These are phyloP conservation scores for Rosa hybrid DNA, from an alignment of 331 rosid species.

Conservation along the genomic window DNA sequence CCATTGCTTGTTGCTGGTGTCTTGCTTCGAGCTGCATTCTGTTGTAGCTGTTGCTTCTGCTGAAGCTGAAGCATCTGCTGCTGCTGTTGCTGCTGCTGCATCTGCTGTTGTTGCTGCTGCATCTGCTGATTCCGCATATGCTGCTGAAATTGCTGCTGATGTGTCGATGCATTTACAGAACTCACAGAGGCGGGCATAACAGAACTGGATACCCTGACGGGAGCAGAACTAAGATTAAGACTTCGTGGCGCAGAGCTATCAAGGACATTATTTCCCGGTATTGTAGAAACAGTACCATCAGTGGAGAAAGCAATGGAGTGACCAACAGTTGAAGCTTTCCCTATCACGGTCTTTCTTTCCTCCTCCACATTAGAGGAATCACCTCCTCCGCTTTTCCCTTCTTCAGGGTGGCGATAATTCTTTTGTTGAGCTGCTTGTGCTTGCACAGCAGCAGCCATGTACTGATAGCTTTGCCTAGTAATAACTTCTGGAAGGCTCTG, in stretches of 20 bases:
- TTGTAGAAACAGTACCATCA: slow-evolving; percentile 47
- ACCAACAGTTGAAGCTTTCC: slow-evolving; percentile 55
- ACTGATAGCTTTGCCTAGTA: slow-evolving; percentile 45
- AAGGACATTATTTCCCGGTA: slow-evolving; percentile 57
- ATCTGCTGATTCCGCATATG: slow-evolving; percentile 38
- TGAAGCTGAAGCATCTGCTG: slow-evolving; percentile 63
- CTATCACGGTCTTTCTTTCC: slow-evolving; percentile 59
- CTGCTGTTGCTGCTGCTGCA: slow-evolving; percentile 43
- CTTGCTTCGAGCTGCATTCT: slow-evolving; percentile 53
- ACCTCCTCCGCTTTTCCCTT: slow-evolving; percentile 52
- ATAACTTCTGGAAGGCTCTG: slow-evolving; percentile 44
- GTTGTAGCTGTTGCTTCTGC: slow-evolving; percentile 65
- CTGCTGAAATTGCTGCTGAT: slow-evolving; percentile 71
- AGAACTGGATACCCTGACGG: slow-evolving; percentile 52
- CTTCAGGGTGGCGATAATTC: slow-evolving; percentile 57
- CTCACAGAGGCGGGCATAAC: slow-evolving; percentile 53
- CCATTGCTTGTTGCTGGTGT: slow-evolving; percentile 70
- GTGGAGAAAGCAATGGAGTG: slow-evolving; percentile 83
- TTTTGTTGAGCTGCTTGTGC: slow-evolving; percentile 65
- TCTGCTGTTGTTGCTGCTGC: slow-evolving; percentile 59
- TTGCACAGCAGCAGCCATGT: slow-evolving; percentile 51
- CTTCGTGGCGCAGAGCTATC: slow-evolving; percentile 66
- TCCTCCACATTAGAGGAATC: slow-evolving; percentile 70
- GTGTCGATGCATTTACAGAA: slow-evolving; percentile 37
- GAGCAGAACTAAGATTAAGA: slow-evolving; percentile 54